A percentile compares a stretch with the other conserved stretches of the same genome.
Evolutionary conservation across 495 filamentous ascomycete species (phyloP).

Genomic region (Penicillium taxi): DNA sequence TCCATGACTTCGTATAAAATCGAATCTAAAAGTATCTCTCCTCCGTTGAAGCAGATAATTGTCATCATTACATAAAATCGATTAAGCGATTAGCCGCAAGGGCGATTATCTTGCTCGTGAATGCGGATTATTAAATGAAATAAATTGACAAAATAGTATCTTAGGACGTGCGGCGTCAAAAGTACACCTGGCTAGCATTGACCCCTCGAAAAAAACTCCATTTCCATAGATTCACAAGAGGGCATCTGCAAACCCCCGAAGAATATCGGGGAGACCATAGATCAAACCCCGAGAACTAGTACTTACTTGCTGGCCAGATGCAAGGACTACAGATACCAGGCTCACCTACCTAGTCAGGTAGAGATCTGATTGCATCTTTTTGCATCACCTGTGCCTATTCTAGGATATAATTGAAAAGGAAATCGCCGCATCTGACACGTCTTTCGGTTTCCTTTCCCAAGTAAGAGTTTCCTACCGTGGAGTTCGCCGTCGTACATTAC

Average conservation of each 20-base stretch:
- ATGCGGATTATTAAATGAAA: conserved; percentile 1
- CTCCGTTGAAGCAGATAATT: conserved; percentile 11
- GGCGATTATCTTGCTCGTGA: conserved; percentile 4
- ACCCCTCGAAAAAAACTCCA: background rate
- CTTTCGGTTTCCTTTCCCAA: conserved; percentile 9
- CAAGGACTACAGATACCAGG: conserved; percentile 22
- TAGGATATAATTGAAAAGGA: conserved; percentile 13
- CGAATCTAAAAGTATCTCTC: conserved; percentile 1
- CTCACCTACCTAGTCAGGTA: conserved; percentile 17
- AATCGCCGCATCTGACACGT: conserved; percentile 24
- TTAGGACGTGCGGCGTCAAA: too few species aligned
- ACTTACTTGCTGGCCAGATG: conserved; percentile 11
- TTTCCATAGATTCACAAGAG: background rate
- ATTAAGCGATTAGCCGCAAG: conserved; percentile 12
- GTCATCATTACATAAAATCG: conserved; percentile 9
- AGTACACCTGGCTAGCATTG: too few species aligned
- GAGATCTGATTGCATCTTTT: conserved; percentile 13
- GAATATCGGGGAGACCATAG: background rate
- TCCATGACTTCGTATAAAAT: background rate
- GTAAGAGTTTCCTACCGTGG: conserved; percentile 10
- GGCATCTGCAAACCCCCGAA: background rate
- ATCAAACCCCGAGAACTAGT: conserved; percentile 17
- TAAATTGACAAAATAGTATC: background rate
- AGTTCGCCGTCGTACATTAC: conserved; percentile 9
- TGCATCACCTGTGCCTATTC: conserved; percentile 12